Conservation (phyloP, 495 filamentous ascomycete genomes). For the Pyrenula massariospora region DNA sequence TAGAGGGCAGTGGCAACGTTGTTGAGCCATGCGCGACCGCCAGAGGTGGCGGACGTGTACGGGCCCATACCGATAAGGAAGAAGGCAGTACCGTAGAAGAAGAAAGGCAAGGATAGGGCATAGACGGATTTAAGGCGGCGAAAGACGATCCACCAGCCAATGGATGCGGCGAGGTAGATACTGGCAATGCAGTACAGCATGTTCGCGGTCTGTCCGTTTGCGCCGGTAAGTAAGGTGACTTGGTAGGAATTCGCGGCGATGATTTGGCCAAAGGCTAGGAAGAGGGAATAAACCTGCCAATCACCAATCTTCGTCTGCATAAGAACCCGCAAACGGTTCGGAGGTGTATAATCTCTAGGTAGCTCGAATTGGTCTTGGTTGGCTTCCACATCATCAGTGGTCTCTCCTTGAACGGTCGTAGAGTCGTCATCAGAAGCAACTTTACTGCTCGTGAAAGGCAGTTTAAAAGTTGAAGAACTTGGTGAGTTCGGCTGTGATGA, state of each 20-base stretch:
- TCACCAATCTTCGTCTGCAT: constrained; percentile 23
- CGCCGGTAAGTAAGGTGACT: constrained; percentile 52
- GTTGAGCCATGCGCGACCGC: constrained; percentile 35
- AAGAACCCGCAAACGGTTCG: constrained; percentile 33
- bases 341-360: constrained; percentile 36
- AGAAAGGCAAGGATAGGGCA: constrained; percentile 41
- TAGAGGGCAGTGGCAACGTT: constrained; percentile 51
- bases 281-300: constrained; percentile 56
- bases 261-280: constrained; percentile 54
- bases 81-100: constrained; percentile 51
- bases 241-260: constrained; percentile 59
- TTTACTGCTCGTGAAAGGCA: constrained; percentile 1
- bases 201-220: constrained; percentile 43
- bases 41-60: constrained; percentile 15
- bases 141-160: constrained; percentile 53
- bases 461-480: constrained; percentile 6
- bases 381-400: background rate
- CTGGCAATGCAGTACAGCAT: constrained; percentile 52
- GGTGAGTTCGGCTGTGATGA: background rate
- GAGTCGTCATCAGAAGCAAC: background rate
- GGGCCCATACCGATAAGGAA: constrained; percentile 44
- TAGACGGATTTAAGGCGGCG: constrained; percentile 43
- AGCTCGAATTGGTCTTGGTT: constrained; percentile 33
- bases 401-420: background rate
- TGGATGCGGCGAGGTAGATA: constrained; percentile 48